Conservation (phyloP, 176 grass and related monocot genomes). For the Triticum timopheevii region DNA sequence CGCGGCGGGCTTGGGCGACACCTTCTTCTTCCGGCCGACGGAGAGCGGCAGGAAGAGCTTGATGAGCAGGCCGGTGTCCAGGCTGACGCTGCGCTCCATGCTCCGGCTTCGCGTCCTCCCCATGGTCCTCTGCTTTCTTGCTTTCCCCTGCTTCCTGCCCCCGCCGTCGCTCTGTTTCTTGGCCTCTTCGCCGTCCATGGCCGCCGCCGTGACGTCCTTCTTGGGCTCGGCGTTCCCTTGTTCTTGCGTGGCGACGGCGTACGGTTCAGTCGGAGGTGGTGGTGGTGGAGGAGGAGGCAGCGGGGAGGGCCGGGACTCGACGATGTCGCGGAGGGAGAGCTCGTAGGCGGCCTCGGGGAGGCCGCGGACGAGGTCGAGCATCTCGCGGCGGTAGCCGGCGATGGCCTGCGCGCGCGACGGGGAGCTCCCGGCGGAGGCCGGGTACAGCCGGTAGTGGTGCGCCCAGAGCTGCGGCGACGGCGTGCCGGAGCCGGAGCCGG, state of each 20-base stretch:
- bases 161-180: not conserved
- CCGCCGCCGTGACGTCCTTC: not conserved
- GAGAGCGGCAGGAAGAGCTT: slow-evolving; percentile 72
- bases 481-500: slow-evolving; percentile 27
- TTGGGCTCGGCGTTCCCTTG: not conserved
- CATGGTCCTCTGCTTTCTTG: slow-evolving; percentile 34
- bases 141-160: not conserved
- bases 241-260: not conserved
- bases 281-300: not conserved
- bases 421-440: not conserved
- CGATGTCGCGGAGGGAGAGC: slow-evolving; percentile 90
- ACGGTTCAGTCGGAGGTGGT: not conserved
- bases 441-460: slow-evolving; percentile 1
- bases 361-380: slow-evolving; percentile 71
- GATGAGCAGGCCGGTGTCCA: slow-evolving; percentile 62
- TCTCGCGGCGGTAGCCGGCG: slow-evolving; percentile 69
- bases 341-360: slow-evolving; percentile 68
- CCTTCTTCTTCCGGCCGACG: slow-evolving; percentile 55
- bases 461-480: slow-evolving; percentile 51
- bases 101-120: slow-evolving; percentile 41
- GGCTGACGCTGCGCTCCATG: slow-evolving; percentile 52
- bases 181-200: slow-evolving; percentile 6
- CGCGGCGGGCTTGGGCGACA: slow-evolving; percentile 41
- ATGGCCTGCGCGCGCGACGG: slow-evolving; percentile 53
- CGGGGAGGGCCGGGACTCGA: slow-evolving; percentile 33